Evolutionary conservation across 257 asterid genomes (phyloP).

Genomic region (Lycium ferocissimum): DNA sequence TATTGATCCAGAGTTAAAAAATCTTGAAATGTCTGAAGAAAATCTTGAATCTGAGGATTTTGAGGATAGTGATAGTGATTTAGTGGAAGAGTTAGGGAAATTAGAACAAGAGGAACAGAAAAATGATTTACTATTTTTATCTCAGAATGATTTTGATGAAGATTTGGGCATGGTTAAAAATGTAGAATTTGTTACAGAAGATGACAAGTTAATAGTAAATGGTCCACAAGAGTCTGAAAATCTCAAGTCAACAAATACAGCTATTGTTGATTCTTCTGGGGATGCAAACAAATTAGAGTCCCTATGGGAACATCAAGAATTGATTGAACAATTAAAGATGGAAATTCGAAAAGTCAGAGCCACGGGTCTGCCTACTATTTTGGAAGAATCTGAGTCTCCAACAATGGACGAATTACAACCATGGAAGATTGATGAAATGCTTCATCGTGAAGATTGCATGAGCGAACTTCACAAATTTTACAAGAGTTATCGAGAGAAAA

Average conservation of each 20-base stretch:
- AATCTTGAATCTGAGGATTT: slow-evolving; percentile 37
- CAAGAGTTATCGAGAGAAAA: slow-evolving; percentile 79
- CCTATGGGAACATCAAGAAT: slow-evolving; percentile 98
- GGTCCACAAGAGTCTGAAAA: slow-evolving; percentile 45
- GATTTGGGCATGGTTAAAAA: slow-evolving; percentile 25
- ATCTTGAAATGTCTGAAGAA: slow-evolving; percentile 43
- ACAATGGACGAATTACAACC: slow-evolving; percentile 83
- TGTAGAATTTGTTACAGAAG: slow-evolving; percentile 27
- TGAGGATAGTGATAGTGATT: slow-evolving; percentile 52
- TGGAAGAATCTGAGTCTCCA: slow-evolving; percentile 87
- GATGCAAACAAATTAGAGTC: slow-evolving; percentile 71
- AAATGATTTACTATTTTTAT: slow-evolving; percentile 41
- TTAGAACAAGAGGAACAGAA: slow-evolving; percentile 41
- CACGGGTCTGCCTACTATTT: slow-evolving; percentile 88
- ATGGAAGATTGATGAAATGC: slow-evolving; percentile 83
- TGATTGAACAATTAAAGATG: slow-evolving; percentile 87
- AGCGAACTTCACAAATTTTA: slow-evolving; percentile 84
- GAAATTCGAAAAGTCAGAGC: slow-evolving; percentile 81
- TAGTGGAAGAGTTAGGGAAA: slow-evolving; percentile 47
- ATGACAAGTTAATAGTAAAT: slow-evolving; percentile 23
- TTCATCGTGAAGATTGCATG: slow-evolving; percentile 68
- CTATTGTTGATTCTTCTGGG: slow-evolving; percentile 29
- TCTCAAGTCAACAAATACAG: slow-evolving; percentile 40
- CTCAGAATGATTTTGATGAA: slow-evolving; percentile 50
- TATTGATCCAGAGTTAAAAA: slow-evolving; percentile 31